Evolutionary conservation across 495 filamentous ascomycete species (phyloP), one percentile per base, ranked within the genome.

Genomic region (Trichoderma asperelloides): DNA sequence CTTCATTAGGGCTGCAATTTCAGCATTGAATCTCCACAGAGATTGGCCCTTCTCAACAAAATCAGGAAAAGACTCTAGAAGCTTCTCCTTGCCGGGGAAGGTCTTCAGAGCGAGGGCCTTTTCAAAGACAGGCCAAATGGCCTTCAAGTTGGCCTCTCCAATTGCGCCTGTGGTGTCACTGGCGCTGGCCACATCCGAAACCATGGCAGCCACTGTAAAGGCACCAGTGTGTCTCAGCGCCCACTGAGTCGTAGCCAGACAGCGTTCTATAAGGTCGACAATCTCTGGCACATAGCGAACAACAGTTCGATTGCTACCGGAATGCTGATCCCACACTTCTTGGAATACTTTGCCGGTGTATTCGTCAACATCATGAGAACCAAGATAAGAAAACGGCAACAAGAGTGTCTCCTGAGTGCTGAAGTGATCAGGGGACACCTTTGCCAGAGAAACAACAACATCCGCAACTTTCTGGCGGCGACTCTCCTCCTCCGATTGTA

Each of bases 11-110:
- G 74, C 76, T 18, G 77, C 76, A 63, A 82, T 72, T 30, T 78
- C 76, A 25, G 75, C 69, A 41, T 88, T 81, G 15, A 72, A 75
- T 41, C 74, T 72, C 85, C 90, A 92, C 27, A 90, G 71, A 16
- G 72, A 78, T 71, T 81, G 84, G 15, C 80, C 84, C 65, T 88
- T 85, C 63, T 84, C 79, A 2, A 87, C 85, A 70, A 97, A 93
- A 66, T 85, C 86, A 15, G 91, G 88, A 74, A 96, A 89, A n/a
- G 91, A 89, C 67, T 87, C 82, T n/a, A 98, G 79, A 62, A 98
- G 87, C 67, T 85, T 88, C 75, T 97, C 95, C 77, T 98, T 98
- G 11, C 92, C 92, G 12, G 91, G 87, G 85, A 96, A 98, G 5
- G 92, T 96, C 78, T 96, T 97, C 25, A 96, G 88, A 18, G 84